These are phyloP conservation scores for Kandelia obovata DNA, from an alignment of 345 rosid genomes.

Conservation along the genomic window DNA sequence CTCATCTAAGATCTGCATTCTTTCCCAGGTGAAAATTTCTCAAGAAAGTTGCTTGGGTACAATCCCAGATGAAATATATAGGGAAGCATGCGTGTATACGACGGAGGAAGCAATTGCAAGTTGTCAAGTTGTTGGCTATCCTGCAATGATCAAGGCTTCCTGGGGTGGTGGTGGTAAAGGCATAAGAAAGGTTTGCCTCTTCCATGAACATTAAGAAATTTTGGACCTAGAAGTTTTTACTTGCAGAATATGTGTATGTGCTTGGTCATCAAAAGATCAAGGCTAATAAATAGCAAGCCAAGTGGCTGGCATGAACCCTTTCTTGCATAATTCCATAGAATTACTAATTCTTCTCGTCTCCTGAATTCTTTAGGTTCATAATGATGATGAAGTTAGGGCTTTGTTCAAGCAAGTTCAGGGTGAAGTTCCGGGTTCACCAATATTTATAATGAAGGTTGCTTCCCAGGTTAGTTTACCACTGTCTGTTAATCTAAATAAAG, in stretches of 20 bases:
- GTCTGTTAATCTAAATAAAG: constrained; percentile 20
- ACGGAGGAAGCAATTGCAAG: constrained; percentile 98
- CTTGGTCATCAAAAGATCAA: constrained; percentile 2
- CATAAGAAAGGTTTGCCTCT: constrained; percentile 81
- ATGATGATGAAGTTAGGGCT: constrained; percentile 95
- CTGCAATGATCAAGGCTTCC: constrained; percentile 99
- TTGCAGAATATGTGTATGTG: neutral
- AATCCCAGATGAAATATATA: constrained; percentile 82
- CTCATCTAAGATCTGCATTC: constrained; percentile 19
- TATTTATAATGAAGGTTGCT: constrained; percentile 99
- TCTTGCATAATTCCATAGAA: constrained; percentile 1
- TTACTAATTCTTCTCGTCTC: neutral
- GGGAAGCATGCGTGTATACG: constrained; percentile 92
- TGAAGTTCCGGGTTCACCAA: constrained; percentile 99
- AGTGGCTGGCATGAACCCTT: constrained; percentile 9
- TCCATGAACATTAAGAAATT: constrained; percentile 9
- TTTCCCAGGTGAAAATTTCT: constrained; percentile 76
- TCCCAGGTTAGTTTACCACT: constrained; percentile 68
- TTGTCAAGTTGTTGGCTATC: constrained; percentile 97
- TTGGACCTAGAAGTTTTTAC: neutral
- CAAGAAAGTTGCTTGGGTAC: constrained; percentile 67
- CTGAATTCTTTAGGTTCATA: constrained; percentile 65
- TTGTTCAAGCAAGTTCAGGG: constrained; percentile 99
- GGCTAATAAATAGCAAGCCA: neutral
- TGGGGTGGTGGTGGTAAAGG: constrained; percentile 99